A percentile compares a stretch with the other conserved stretches of the same genome.
Conservation (phyloP, 208 protist species). For the Borovskyia barvae region DNA sequence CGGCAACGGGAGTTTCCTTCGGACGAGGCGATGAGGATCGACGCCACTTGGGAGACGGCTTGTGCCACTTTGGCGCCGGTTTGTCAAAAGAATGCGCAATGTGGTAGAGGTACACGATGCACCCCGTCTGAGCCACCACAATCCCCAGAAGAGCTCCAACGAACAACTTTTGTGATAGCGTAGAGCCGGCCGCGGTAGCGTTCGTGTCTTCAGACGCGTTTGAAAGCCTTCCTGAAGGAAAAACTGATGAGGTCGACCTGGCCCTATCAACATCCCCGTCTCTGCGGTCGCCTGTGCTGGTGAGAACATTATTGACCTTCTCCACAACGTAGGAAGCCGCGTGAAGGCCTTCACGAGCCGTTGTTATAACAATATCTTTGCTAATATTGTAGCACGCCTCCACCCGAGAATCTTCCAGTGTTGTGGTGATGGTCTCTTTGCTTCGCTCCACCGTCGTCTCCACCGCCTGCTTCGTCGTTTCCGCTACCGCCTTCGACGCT, state of each 20-base stretch:
- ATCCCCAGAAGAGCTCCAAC: constrained; percentile 21
- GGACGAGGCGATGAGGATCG: constrained; percentile 7
- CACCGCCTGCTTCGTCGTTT: constrained; percentile 16
- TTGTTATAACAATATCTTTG: constrained; percentile 16
- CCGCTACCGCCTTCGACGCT: constrained; percentile 6
- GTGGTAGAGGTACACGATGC: constrained; percentile 28
- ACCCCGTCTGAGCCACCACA: constrained; percentile 15
- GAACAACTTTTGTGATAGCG: constrained; percentile 8
- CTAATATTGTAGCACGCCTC: constrained; percentile 18
- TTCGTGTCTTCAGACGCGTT: neutral
- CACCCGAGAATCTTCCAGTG: constrained; percentile 11
- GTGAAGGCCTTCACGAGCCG: constrained; percentile 6
- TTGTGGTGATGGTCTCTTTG: constrained; percentile 16
- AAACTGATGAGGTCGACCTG: no score
- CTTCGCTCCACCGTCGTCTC: constrained; percentile 18
- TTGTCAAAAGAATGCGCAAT: constrained; percentile 2
- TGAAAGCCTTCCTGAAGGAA: no score
- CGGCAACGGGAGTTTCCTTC: neutral
- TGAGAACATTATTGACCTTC: constrained; percentile 9
- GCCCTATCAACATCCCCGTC: no score
- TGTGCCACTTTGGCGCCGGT: constrained; percentile 16
- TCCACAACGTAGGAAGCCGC: constrained; percentile 8
- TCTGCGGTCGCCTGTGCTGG: no score
- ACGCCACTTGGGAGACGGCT: neutral
- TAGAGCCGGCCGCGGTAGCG: neutral